These are phyloP conservation scores for Rugonectria rugulosa DNA, from an alignment of 2,329 filamentous ascomycete species.

Conservation along the genomic window DNA sequence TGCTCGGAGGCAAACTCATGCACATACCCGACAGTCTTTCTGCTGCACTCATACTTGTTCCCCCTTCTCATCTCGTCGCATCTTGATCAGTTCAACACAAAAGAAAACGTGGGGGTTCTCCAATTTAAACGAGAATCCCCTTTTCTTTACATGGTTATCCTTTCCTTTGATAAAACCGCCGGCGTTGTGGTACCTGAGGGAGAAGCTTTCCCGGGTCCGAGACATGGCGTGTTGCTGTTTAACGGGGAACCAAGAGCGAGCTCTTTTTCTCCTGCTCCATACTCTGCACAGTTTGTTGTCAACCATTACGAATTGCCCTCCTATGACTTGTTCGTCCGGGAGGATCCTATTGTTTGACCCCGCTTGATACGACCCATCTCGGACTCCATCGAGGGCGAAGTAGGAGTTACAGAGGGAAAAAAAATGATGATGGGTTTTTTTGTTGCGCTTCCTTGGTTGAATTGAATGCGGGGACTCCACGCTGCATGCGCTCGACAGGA, in stretches of 20 bases:
- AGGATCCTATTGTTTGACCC: not conserved
- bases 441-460: slow-evolving; percentile 8
- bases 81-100: not conserved
- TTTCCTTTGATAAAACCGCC: not conserved
- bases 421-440: not conserved
- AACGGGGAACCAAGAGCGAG: no score
- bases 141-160: not conserved
- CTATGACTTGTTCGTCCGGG: slow-evolving; percentile 15
- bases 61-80: not conserved
- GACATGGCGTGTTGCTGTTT: no score
- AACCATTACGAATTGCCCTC: slow-evolving; percentile 23
- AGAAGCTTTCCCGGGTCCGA: no score
- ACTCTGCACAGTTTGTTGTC: not conserved
- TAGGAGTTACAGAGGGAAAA: no score
- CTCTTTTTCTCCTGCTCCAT: no score
- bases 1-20: no score
- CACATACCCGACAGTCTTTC: no score
- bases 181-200: no score
- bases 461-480: slow-evolving; percentile 28
- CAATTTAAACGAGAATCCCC: not conserved
- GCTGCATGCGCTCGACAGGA: slow-evolving; percentile 8
- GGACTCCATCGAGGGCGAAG: no score
- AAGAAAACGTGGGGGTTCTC: not conserved
- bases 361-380: not conserved
- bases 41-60: no score